These are phyloP conservation scores for Intubia oerlemansii DNA, from an alignment of 2,329 filamentous ascomycete species.

Conservation along the genomic window DNA sequence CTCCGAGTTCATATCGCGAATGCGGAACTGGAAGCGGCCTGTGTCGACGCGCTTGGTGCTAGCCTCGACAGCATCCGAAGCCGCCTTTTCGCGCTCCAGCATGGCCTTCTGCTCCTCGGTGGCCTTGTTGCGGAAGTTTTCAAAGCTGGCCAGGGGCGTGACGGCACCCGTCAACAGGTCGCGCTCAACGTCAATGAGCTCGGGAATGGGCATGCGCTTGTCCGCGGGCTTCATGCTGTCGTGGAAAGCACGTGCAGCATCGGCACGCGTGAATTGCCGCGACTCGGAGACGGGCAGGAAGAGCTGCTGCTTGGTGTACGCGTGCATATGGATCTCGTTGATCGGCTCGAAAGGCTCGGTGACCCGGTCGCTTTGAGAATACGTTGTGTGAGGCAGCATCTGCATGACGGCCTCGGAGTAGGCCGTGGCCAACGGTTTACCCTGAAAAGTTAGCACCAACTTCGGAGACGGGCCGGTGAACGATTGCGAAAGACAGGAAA, in stretches of 20 bases:
- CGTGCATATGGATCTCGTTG: constrained; percentile 43
- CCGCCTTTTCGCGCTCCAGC: constrained; percentile 11
- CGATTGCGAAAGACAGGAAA: no score
- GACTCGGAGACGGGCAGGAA: constrained; percentile 43
- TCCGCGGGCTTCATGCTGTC: constrained; percentile 37
- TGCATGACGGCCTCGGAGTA: constrained; percentile 55
- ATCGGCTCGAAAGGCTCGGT: constrained; percentile 31
- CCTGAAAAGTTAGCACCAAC: constrained; percentile 29
- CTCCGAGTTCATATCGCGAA: constrained; percentile 36
- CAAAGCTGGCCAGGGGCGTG: constrained; percentile 8
- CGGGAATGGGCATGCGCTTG: constrained; percentile 36
- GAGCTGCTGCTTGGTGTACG: constrained; percentile 39
- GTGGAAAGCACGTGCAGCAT: constrained; percentile 44
- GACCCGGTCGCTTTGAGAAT: constrained; percentile 15
- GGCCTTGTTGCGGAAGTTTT: constrained; percentile 16
- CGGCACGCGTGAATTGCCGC: constrained; percentile 38
- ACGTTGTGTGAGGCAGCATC: constrained; percentile 60
- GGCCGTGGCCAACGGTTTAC: constrained; percentile 51
- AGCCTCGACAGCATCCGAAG: constrained; percentile 16
- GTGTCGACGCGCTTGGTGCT: constrained; percentile 23
- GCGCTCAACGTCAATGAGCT: constrained; percentile 34
- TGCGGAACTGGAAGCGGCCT: constrained; percentile 35
- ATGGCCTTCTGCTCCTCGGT: constrained; percentile 3
- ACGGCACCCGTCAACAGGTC: constrained; percentile 18
- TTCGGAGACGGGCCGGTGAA: no score